Evolutionary conservation across 257 asterid genomes (phyloP).

Genomic region (Buddleja alternifolia): DNA sequence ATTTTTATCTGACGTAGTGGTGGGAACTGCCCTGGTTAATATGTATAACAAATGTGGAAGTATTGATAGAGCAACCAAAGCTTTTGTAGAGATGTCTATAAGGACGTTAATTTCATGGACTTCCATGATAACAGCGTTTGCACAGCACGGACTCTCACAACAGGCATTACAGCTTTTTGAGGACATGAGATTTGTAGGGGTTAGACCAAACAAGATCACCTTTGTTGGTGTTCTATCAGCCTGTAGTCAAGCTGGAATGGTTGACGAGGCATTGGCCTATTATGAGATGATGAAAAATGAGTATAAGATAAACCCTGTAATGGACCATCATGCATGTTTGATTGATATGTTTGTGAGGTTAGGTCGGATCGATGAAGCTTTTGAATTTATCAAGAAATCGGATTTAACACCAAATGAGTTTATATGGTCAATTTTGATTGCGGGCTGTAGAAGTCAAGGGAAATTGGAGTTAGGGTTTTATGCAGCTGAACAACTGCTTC

Average conservation of each 20-base stretch:
- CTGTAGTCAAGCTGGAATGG: conserved; percentile 88
- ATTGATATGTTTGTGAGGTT: conserved; percentile 80
- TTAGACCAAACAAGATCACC: conserved; percentile 81
- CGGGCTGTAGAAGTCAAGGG: conserved; percentile 87
- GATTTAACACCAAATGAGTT: conserved; percentile 66
- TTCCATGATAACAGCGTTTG: conserved; percentile 73
- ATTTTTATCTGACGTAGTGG: conserved; percentile 69
- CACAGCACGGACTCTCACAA: conserved; percentile 68
- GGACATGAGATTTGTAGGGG: conserved; percentile 84
- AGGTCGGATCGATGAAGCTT: conserved; percentile 78
- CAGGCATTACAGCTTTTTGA: conserved; percentile 78
- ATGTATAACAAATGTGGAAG: conserved; percentile 95
- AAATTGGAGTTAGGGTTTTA: conserved; percentile 60
- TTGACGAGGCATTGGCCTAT: conserved; percentile 65
- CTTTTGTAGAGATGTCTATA: conserved; percentile 75
- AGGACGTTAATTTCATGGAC: conserved; percentile 94
- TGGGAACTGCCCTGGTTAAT: conserved; percentile 84
- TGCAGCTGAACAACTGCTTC: conserved; percentile 80
- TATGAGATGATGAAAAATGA: conserved; percentile 74
- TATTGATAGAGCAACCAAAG: conserved; percentile 69
- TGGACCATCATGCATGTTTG: conserved; percentile 84
- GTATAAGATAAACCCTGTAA: conserved; percentile 67
- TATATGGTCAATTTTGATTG: conserved; percentile 81
- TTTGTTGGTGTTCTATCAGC: conserved; percentile 88
- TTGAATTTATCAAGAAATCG: conserved; percentile 56